phyloP scores from a whole-genome alignment of 2,329 filamentous ascomycete species.

The Fusarium sp. region DNA sequence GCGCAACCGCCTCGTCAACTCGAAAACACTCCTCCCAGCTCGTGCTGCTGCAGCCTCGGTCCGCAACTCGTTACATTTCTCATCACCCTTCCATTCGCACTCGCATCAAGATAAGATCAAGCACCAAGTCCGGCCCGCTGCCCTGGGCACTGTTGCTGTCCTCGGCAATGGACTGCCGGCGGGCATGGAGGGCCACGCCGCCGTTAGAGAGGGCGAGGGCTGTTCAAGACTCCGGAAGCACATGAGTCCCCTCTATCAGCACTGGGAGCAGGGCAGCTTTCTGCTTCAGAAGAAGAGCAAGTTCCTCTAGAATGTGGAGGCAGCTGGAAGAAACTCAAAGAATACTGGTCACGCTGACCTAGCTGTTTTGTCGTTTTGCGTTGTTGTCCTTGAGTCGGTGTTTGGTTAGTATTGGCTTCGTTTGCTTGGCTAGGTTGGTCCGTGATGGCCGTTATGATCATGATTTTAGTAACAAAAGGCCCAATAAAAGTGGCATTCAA shows the following conservation, averaged over 20 bases:
- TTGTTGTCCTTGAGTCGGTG: constrained; percentile 4
- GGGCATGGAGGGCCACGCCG: constrained; percentile 28
- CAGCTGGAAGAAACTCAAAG: neutral
- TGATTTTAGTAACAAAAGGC: constrained; percentile 13
- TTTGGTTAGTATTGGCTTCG: constrained; percentile 9
- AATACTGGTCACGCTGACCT: neutral
- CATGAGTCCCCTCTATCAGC: constrained; percentile 46
- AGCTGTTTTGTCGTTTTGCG: constrained; percentile 22
- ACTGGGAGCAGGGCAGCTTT: constrained; percentile 41
- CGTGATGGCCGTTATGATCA: constrained; percentile 17
- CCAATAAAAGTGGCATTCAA: constrained; percentile 15
- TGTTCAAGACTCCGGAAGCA: constrained; percentile 39
- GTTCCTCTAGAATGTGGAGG: constrained; percentile 9
- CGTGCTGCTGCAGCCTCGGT: constrained; percentile 45
- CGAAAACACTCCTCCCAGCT: constrained; percentile 40
- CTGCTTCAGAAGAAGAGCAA: constrained; percentile 34
- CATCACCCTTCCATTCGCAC: constrained; percentile 33
- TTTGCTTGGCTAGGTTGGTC: constrained; percentile 14
- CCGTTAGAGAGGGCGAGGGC: constrained; percentile 37
- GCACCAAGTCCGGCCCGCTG: constrained; percentile 41
- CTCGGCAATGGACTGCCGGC: constrained; percentile 36
- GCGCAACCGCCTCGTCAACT: constrained; percentile 44
- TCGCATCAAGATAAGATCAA: constrained; percentile 43
- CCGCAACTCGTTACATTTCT: constrained; percentile 45
- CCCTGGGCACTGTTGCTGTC: constrained; percentile 47